Conservation (phyloP, 768 basidiomycete genomes). For the Asterophora parasitica region DNA sequence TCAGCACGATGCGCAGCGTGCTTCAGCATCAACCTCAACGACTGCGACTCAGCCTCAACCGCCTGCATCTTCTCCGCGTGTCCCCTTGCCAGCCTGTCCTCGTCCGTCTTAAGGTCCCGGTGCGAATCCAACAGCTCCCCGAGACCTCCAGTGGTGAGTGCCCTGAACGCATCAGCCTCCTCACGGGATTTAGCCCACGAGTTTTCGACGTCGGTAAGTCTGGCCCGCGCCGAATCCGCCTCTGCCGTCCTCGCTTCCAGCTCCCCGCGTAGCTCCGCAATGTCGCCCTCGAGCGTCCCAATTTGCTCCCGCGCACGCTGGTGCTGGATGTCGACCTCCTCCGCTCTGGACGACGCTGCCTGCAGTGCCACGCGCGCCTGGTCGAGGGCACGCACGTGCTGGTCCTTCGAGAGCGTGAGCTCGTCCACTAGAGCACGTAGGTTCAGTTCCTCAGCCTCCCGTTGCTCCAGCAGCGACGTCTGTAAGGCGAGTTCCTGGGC, state of each 20-base stretch:
- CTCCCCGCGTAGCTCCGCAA: constrained; percentile 77
- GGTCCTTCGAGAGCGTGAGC: constrained; percentile 63
- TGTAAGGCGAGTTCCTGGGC: constrained; percentile 69
- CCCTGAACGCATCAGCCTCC: constrained; percentile 87
- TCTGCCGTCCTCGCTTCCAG: constrained; percentile 73
- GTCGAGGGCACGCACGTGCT: constrained; percentile 84
- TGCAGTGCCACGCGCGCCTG: constrained; percentile 77
- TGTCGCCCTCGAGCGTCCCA: constrained; percentile 64
- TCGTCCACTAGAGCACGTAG: constrained; percentile 68
- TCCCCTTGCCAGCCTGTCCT: constrained; percentile 68
- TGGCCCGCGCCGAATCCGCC: constrained; percentile 59
- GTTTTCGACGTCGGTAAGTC: constrained; percentile 79
- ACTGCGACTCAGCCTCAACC: constrained; percentile 71
- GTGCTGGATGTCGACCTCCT: constrained; percentile 75
- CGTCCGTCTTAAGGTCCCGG: constrained; percentile 78
- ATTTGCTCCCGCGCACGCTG: constrained; percentile 68
- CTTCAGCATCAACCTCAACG: constrained; percentile 74
- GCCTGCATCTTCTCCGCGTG: constrained; percentile 81
- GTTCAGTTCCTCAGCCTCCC: constrained; percentile 70
- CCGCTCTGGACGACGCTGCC: constrained; percentile 69
- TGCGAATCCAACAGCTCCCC: constrained; percentile 88
- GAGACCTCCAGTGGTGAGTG: constrained; percentile 79
- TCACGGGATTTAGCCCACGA: constrained; percentile 89
- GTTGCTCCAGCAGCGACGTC: constrained; percentile 69
- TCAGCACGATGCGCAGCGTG: constrained; percentile 72